A percentile compares a stretch with the other conserved stretches of the same genome.
Evolutionary conservation across 108 stramenopile species (phyloP).

Genomic region (Cyclotella choctawhatcheeana): DNA sequence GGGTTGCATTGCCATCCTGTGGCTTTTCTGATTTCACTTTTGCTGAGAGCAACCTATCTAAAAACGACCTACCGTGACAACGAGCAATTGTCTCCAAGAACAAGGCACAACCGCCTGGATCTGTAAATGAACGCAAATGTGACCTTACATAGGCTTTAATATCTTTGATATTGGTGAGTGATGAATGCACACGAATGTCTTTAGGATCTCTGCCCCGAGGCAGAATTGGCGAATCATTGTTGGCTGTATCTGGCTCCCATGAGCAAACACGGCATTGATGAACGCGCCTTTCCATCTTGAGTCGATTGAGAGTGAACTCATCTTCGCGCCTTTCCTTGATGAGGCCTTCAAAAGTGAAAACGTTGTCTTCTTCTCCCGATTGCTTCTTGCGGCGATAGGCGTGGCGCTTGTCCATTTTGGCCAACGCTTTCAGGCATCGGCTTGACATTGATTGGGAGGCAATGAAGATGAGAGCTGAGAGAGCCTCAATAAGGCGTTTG

Average conservation of each 20-base stretch:
- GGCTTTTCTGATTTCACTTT: slow-evolving; percentile 15
- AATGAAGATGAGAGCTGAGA: slow-evolving; percentile 68
- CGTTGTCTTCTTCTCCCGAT: no score
- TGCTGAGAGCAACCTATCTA: slow-evolving; percentile 28
- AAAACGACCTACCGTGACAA: slow-evolving; percentile 57
- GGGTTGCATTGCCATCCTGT: not conserved
- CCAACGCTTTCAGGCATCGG: slow-evolving; percentile 47
- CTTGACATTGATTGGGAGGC: slow-evolving; percentile 58
- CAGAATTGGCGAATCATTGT: slow-evolving; percentile 20
- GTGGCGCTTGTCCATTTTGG: slow-evolving; percentile 30
- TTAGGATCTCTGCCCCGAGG: slow-evolving; percentile 48
- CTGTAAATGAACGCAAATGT: slow-evolving; percentile 62
- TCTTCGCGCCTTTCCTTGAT: no score
- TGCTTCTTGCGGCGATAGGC: slow-evolving; percentile 30
- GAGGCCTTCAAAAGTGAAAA: no score
- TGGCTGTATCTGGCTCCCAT: slow-evolving; percentile 62
- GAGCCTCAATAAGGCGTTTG: slow-evolving; percentile 67
- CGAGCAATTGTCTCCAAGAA: slow-evolving; percentile 77
- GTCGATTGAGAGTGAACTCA: slow-evolving; percentile 16
- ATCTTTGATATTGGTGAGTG: slow-evolving; percentile 69
- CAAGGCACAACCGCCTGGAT: slow-evolving; percentile 79
- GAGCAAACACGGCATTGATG: slow-evolving; percentile 69
- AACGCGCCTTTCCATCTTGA: slow-evolving; percentile 33
- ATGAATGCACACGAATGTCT: slow-evolving; percentile 52
- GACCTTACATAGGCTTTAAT: slow-evolving; percentile 68